Conservation (phyloP, 179 eudicot species). For the Spergularia azorica region DNA sequence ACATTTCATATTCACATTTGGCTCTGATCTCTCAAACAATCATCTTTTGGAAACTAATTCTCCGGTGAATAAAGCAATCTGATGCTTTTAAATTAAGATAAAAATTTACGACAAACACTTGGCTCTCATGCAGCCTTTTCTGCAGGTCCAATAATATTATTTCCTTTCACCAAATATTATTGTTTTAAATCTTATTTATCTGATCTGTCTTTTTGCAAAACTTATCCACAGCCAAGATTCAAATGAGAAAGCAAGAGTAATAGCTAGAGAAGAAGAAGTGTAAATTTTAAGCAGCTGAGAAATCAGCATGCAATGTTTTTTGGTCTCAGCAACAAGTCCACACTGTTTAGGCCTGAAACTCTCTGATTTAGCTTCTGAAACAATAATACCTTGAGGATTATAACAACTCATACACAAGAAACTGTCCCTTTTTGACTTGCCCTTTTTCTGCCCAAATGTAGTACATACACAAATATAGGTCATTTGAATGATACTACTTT, state of each 20-base stretch:
- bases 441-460: neutral
- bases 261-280: neutral
- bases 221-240: conserved; percentile 14
- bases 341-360: neutral
- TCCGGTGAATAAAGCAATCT: neutral
- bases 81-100: neutral
- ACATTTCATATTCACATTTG: neutral
- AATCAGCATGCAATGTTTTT: neutral
- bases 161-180: neutral
- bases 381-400: neutral
- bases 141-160: neutral
- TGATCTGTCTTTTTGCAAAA: neutral
- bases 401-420: neutral
- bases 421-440: neutral
- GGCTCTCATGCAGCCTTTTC: conserved; percentile 32
- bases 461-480: too few species aligned
- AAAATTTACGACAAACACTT: conserved; percentile 24
- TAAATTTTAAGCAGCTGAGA: too few species aligned
- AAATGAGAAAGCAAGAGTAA: conserved; percentile 6
- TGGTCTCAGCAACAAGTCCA: neutral
- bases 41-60: conserved; percentile 8
- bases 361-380: conserved; percentile 2
- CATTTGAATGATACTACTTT: too few species aligned
- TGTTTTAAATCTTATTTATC: neutral
- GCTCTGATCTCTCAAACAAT: neutral